Base-by-base conservation (phyloP, 2,329 filamentous ascomycete species). In the Cladosporium sp. region DNA sequence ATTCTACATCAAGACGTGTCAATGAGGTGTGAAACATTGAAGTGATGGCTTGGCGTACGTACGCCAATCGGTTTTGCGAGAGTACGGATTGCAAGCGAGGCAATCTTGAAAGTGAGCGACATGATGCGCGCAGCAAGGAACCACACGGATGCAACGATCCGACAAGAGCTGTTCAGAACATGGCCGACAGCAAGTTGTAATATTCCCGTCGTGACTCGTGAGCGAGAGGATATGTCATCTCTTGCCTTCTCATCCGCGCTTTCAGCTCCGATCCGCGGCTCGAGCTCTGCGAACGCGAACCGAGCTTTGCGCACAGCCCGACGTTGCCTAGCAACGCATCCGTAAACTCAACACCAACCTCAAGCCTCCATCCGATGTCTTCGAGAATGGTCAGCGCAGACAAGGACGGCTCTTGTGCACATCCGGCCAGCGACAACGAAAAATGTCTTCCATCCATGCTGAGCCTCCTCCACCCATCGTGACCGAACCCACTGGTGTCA, bases 1-100 rank as follows among this genome's bases (percentile, higher is more conserved):
- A 62, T 83, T 85, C 83, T 86, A 64, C 16, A 56, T 13, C 28
- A 28, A 16, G 8, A 19, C 45, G 33, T 44, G 32, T 51, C 49
- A 56, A 46, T 19, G 13, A 46, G 35, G 19, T 49, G 43, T 32
- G 42, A 43, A 42, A 37, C 32, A 50, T n/a, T 16, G 37, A 51
- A 35, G 19, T 46, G 14, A 7, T 31, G 18, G 61, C 45, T 40
- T 35, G 38, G 33, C 31, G 77, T 61, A 50, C 48, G 48, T 74
- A 85, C 83, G 58, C 81, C 82, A 63, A 86, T 82, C 2, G 83
- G 83, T 65, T 86, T 86, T 11, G 83, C 83, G 28, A 84, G 71
- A 1, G 83, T 86, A 54, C 83, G 76, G 54, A 86, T 80, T 38
- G 75, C 77, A 44, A 86, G 73, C 18, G 83, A 85, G 32, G 79